Evolutionary conservation across 768 basidiomycete genomes (phyloP).

Genomic region (Podaxis sp.): DNA sequence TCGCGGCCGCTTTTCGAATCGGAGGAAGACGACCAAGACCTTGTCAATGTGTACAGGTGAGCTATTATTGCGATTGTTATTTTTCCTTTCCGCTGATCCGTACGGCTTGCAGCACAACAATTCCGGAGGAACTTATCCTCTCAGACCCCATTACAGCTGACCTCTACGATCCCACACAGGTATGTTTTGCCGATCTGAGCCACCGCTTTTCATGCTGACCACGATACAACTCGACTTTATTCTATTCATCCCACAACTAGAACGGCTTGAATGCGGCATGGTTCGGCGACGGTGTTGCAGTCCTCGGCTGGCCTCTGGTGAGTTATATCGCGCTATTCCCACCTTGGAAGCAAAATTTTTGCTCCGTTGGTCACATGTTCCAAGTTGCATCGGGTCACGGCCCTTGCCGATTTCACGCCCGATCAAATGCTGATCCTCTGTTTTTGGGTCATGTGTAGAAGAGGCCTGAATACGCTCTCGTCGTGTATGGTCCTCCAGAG

Average conservation of each 20-base stretch:
- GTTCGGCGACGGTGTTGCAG: slow-evolving; percentile 28
- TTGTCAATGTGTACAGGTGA: slow-evolving; percentile 41
- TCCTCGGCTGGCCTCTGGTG: slow-evolving; percentile 29
- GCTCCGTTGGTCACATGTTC: slow-evolving; percentile 27
- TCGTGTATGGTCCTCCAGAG: slow-evolving; percentile 3
- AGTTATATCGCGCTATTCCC: slow-evolving; percentile 23
- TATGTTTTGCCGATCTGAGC: not conserved
- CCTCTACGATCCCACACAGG: slow-evolving; percentile 24
- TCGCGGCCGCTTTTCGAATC: slow-evolving; percentile 29
- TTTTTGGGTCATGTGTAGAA: slow-evolving; percentile 32
- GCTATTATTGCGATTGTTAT: slow-evolving; percentile 3
- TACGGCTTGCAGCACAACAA: slow-evolving; percentile 27
- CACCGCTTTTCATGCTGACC: too few relatives aligned
- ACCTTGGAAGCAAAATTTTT: slow-evolving; percentile 27
- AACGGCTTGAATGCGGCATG: slow-evolving; percentile 17
- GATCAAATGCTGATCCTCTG: slow-evolving; percentile 23
- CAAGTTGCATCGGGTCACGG: slow-evolving; percentile 22
- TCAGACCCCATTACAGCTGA: slow-evolving; percentile 33
- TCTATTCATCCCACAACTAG: not conserved
- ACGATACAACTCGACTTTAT: not conserved
- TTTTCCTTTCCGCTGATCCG: not conserved
- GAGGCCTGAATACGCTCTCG: slow-evolving; percentile 17
- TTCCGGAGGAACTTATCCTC: slow-evolving; percentile 35
- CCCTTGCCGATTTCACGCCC: slow-evolving; percentile 26
- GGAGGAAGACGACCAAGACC: slow-evolving; percentile 21